Evolutionary conservation across 352 stramenopile species (phyloP), one percentile per base, ranked within the genome.

Genomic region (Phytophthora cactorum): DNA sequence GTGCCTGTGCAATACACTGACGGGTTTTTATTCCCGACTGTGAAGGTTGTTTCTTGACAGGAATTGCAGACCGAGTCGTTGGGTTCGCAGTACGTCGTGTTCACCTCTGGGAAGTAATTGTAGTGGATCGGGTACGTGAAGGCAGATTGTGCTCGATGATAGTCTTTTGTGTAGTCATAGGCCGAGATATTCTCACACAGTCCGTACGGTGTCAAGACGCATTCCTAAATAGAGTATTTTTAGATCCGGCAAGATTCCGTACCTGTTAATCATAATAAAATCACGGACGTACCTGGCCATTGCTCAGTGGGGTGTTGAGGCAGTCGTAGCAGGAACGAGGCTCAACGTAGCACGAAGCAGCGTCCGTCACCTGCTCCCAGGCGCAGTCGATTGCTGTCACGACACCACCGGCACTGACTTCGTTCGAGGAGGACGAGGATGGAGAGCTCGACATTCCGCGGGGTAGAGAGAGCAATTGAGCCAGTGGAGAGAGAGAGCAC

Each of bases 291-390:
- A 88, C 79, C 54, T 87, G 63, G 8, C 68, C 54, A 11, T 51
- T 78, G 4, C 59, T 63, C 0, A 83, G 69, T n/a, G 17, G 39
- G 22, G 62, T 65, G 39, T 90, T 89, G 52, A 90, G 74, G 54
- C 82, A 90, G 64, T 89, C 76, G 51, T 78, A 83, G 68, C 81
- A 90, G 17, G 78, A 76, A 29, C 82, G 82, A 36, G 82, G 82
- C 72, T 81, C 25, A 4, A 86, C 25, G 47, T 63, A 67, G 68
- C 82, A 90, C 43, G 61, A 59, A 39, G 77, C 49, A 28, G 27
- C 50, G 31, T 63, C 52, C 11, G 51, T 71, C 39, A 77, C 66
- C 49, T 75, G 70, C 38, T 75, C 68, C 70, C 74, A 90, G 28
- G 72, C 81, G 65, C 81, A 90, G 15, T 72, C 68, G n/a, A 71